phyloP scores from a whole-genome alignment of 148 eudicot species.

The Rheum nobile region DNA sequence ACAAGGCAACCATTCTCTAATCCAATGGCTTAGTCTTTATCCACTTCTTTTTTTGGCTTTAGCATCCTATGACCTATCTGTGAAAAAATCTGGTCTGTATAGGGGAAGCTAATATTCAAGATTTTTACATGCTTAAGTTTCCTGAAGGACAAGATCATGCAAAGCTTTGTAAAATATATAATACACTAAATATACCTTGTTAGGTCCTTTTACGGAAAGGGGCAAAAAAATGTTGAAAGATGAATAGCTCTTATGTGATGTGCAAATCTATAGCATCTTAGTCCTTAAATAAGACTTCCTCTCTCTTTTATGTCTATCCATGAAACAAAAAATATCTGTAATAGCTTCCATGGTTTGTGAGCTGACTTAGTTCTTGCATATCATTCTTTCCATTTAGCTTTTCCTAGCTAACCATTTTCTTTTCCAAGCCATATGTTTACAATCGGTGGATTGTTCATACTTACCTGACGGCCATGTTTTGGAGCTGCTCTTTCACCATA shows the following conservation, averaged over 20 bases:
- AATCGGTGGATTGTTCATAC: neutral
- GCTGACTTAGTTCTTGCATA: neutral
- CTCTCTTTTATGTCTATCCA: neutral
- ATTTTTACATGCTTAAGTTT: neutral
- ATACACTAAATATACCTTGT: neutral
- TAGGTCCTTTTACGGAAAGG: neutral
- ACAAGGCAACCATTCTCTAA: conserved; percentile 34
- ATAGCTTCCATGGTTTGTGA: neutral
- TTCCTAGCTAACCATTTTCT: neutral
- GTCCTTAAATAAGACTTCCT: neutral
- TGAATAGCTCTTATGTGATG: neutral
- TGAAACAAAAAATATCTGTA: neutral
- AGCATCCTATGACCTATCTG: neutral
- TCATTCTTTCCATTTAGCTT: neutral
- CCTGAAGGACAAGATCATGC: neutral
- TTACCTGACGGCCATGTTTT: neutral
- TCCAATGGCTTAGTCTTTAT: neutral
- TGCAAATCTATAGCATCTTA: neutral
- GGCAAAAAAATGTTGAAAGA: neutral
- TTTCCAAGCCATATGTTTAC: neutral
- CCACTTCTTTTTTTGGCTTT: neutral
- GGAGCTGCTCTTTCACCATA: neutral
- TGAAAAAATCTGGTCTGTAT: neutral
- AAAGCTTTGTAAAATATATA: neutral
- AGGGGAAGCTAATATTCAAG: neutral